These are phyloP conservation scores for Fagopyrum homotropicum DNA, from an alignment of 148 eudicot species.

Conservation along the genomic window DNA sequence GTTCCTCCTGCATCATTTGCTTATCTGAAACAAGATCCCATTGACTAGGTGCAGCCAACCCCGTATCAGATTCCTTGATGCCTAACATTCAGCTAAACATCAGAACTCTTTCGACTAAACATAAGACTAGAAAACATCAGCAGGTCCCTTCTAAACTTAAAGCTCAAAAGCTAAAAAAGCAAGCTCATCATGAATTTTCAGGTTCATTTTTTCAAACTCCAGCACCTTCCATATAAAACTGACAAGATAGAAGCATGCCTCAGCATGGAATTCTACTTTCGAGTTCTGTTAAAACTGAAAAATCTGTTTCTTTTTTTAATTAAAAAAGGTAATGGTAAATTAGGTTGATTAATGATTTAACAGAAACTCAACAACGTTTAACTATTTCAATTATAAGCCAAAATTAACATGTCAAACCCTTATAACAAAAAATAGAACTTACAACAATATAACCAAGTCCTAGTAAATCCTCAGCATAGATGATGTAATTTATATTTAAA, in stretches of 20 bases:
- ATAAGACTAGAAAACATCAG: neutral
- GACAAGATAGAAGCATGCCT: neutral
- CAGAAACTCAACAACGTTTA: too few species aligned
- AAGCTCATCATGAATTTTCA: neutral
- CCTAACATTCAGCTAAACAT: constrained; percentile 33
- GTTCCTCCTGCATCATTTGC: constrained; percentile 99
- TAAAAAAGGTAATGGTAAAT: too few species aligned
- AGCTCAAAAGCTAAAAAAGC: neutral
- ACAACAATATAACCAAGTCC: too few species aligned
- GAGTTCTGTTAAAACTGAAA: too few species aligned
- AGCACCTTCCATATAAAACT: neutral
- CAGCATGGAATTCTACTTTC: too few species aligned
- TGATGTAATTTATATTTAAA: too few species aligned
- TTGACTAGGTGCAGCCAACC: constrained; percentile 91
- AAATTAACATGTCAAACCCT: too few species aligned
- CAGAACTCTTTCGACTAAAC: neutral
- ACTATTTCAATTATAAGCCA: too few species aligned
- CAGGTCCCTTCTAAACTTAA: neutral
- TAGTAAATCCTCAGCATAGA: too few species aligned
- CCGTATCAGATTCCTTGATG: constrained; percentile 97
- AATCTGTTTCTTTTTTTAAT: too few species aligned
- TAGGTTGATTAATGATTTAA: too few species aligned
- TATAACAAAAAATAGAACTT: too few species aligned
- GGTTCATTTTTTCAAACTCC: neutral
- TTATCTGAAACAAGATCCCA: constrained; percentile 99